A percentile compares a stretch with the other conserved stretches of the same genome.
These are phyloP conservation scores for Pelargonium australe DNA, from an alignment of 441 rosid genomes.

Conservation along the genomic window DNA sequence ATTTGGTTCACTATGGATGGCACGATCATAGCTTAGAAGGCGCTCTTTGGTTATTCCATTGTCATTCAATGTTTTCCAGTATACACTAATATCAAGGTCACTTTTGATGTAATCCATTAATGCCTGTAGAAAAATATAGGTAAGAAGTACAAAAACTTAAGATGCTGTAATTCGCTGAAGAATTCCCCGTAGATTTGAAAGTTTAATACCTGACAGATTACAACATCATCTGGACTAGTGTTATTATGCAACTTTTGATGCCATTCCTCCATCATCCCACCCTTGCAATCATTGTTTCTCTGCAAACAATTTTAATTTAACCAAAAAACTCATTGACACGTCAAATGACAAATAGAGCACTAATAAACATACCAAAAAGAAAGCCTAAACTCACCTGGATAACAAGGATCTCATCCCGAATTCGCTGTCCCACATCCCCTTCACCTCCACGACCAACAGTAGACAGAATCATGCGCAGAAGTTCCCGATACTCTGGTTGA, in stretches of 20 bases:
- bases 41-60: conserved; percentile 91
- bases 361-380: conserved; percentile 16
- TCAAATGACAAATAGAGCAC: conserved; percentile 5
- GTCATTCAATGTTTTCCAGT: conserved; percentile 95
- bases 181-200: conserved; percentile 18
- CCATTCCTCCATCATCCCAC: conserved; percentile 99
- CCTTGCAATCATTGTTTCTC: conserved; percentile 97
- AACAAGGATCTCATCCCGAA: conserved; percentile 94
- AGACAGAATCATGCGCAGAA: conserved; percentile 83
- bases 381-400: conserved; percentile 59
- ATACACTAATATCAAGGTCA: conserved; percentile 74
- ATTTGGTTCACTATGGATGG: conserved; percentile 78
- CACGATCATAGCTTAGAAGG: conserved; percentile 96
- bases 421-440: conserved; percentile 98
- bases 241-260: conserved; percentile 98
- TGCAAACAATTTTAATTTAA: conserved; percentile 30
- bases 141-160: conserved; percentile 13
- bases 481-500: conserved; percentile 64
- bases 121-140: conserved; percentile 53
- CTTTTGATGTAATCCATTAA: conserved; percentile 66
- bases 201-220: conserved; percentile 84
- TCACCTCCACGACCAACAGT: conserved; percentile 99
- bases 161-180: conserved; percentile 10
- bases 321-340: conserved; percentile 13
- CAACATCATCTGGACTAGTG: conserved; percentile 97